Percentiles rank a stretch among this genome's conserved stretches.
Conservation (phyloP, 2,329 filamentous ascomycete genomes). For the Hypoxylon sp. region DNA sequence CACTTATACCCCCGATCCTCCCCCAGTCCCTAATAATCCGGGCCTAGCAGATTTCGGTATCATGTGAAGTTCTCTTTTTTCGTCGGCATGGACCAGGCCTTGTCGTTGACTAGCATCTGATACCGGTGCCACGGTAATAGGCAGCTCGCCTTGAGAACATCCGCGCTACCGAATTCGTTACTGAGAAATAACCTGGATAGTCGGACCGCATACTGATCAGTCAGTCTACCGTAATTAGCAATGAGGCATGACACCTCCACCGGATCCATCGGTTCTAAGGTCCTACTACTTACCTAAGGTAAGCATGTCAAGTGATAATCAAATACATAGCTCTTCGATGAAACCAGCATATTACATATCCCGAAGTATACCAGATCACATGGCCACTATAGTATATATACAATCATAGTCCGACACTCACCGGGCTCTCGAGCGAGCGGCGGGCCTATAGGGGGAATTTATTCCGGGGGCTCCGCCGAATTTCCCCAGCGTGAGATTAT, state of each 20-base stretch:
- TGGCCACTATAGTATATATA: conserved; percentile 14
- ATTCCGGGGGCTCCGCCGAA: conserved; percentile 30
- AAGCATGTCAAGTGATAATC: background rate
- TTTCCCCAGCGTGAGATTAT: conserved; percentile 28
- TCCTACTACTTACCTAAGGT: background rate
- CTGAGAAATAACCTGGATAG: conserved; percentile 16
- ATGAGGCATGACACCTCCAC: conserved; percentile 21
- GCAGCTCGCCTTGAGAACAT: conserved; percentile 3
- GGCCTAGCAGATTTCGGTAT: conserved; percentile 27
- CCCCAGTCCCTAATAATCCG: conserved; percentile 19
- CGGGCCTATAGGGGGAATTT: conserved; percentile 21
- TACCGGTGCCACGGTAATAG: conserved; percentile 12
- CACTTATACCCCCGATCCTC: conserved; percentile 26
- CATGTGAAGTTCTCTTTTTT: conserved; percentile 30
- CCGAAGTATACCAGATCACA: conserved; percentile 12
- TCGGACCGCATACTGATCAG: conserved; percentile 36
- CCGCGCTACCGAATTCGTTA: conserved; percentile 10
- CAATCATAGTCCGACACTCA: conserved; percentile 10
- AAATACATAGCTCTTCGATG: conserved; percentile 11
- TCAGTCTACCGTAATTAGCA: conserved; percentile 15
- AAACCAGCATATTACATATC: conserved; percentile 13
- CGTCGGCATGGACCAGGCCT: conserved; percentile 19
- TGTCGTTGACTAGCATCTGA: conserved; percentile 11
- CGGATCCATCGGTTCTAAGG: conserved; percentile 11
- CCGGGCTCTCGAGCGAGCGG: conserved; percentile 31